A percentile compares a stretch with the other conserved stretches of the same genome.
Conservation (phyloP, 2,329 filamentous ascomycete genomes). For the Ceratocystis cubensis region DNA sequence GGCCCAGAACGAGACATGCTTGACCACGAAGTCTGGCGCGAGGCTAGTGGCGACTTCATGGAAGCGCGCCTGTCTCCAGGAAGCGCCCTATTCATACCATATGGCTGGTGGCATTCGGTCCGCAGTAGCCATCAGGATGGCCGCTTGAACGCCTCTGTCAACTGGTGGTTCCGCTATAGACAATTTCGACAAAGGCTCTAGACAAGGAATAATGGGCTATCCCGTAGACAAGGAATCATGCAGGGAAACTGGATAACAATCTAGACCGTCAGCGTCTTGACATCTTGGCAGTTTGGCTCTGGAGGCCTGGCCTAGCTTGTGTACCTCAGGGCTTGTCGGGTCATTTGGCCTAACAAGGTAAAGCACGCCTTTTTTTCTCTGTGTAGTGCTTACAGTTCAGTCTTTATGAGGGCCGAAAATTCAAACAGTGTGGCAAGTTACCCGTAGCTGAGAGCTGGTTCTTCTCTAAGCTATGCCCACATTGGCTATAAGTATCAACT, state of each 20-base stretch:
- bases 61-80: slow-evolving; percentile 48
- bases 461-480: not conserved
- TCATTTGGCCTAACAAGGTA: not conserved
- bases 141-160: slow-evolving; percentile 33
- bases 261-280: not conserved
- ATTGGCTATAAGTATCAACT: not conserved
- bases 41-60: slow-evolving; percentile 28
- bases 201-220: too few relatives aligned
- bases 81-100: slow-evolving; percentile 32
- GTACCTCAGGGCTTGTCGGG: not conserved
- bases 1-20: slow-evolving; percentile 56
- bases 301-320: not conserved
- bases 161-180: slow-evolving; percentile 36
- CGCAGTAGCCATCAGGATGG: slow-evolving; percentile 30
- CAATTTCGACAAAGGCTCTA: not conserved
- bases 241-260: not conserved
- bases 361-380: not conserved
- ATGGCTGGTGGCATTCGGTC: slow-evolving; percentile 38
- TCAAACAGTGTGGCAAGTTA: not conserved
- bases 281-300: not conserved
- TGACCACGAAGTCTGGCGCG: slow-evolving; percentile 57
- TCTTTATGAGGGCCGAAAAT: not conserved
- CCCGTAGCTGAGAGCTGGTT: not conserved
- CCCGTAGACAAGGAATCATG: too few relatives aligned
- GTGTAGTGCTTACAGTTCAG: not conserved